Conservation (phyloP, 805 yeast species). For the Nakazawaea wyomingensis region DNA sequence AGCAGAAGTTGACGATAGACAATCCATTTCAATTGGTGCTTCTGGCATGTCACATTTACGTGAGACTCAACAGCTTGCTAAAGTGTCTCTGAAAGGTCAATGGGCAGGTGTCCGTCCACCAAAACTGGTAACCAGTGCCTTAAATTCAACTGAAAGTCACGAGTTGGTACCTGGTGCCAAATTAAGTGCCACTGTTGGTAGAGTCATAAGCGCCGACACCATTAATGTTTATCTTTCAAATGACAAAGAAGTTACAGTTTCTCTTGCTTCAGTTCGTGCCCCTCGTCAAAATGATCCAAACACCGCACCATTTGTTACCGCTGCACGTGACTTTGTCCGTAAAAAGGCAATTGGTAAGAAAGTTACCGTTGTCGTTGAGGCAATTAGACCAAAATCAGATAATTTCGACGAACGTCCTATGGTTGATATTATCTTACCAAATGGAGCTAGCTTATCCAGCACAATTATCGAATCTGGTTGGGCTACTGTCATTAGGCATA, state of each 20-base stretch:
- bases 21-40: slow-evolving; percentile 63
- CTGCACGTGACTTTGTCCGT: slow-evolving; percentile 74
- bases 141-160: slow-evolving; percentile 19
- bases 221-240: slow-evolving; percentile 45
- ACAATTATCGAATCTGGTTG: slow-evolving; percentile 58
- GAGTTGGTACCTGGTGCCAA: slow-evolving; percentile 40
- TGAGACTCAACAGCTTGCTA: slow-evolving; percentile 61
- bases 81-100: slow-evolving; percentile 45
- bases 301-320: slow-evolving; percentile 50
- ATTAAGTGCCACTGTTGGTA: slow-evolving; percentile 50
- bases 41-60: slow-evolving; percentile 56
- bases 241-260: slow-evolving; percentile 58
- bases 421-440: slow-evolving; percentile 50
- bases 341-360: slow-evolving; percentile 64
- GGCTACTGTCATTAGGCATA: slow-evolving; percentile 75
- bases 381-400: slow-evolving; percentile 55
- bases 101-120: slow-evolving; percentile 40
- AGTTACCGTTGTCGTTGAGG: slow-evolving; percentile 58
- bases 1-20: slow-evolving; percentile 79
- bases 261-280: slow-evolving; percentile 69
- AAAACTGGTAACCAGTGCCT: slow-evolving; percentile 17
- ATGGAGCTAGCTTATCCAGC: slow-evolving; percentile 57
- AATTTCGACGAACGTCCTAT: slow-evolving; percentile 61
- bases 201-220: slow-evolving; percentile 67
- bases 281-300: slow-evolving; percentile 62